Percentiles rank a stretch among this genome's conserved stretches.
These are phyloP conservation scores for Aspergillus bridgeri DNA, from an alignment of 495 filamentous ascomycete genomes.

Conservation along the genomic window DNA sequence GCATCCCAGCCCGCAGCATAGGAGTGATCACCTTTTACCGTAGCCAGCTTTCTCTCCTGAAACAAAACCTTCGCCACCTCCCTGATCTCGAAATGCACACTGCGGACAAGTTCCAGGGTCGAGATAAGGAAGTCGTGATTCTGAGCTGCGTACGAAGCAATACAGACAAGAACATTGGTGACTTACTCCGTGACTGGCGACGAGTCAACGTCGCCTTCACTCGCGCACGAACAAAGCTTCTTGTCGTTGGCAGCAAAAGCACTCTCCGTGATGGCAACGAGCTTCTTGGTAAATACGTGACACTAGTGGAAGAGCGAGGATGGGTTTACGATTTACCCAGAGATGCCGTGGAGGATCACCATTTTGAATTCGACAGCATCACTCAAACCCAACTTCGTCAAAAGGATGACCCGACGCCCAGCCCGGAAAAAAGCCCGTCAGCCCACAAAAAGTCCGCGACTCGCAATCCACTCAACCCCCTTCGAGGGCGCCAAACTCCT, in stretches of 20 bases:
- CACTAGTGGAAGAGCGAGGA: constrained; percentile 63
- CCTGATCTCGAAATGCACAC: constrained; percentile 87
- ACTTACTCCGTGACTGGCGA: constrained; percentile 86
- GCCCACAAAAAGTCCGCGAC: constrained; percentile 15
- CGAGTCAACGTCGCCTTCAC: constrained; percentile 95
- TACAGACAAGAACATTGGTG: constrained; percentile 72
- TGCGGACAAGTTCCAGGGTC: constrained; percentile 91
- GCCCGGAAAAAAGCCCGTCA: constrained; percentile 21
- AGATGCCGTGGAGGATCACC: constrained; percentile 63
- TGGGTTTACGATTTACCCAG: constrained; percentile 73
- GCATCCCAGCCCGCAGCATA: constrained; percentile 71
- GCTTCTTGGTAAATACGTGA: constrained; percentile 70
- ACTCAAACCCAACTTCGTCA: constrained; percentile 13
- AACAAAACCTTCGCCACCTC: constrained; percentile 49
- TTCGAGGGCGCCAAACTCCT: constrained; percentile 23
- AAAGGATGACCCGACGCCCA: constrained; percentile 12
- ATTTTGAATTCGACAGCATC: constrained; percentile 46
- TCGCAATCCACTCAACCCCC: constrained; percentile 37
- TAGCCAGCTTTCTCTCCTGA: constrained; percentile 71
- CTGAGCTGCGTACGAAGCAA: constrained; percentile 86
- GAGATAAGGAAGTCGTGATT: constrained; percentile 89
- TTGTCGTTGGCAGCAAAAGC: constrained; percentile 75
- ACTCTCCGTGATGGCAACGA: constrained; percentile 73
- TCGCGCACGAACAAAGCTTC: constrained; percentile 80
- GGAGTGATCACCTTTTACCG: constrained; percentile 99